A percentile compares a stretch with the other conserved stretches of the same genome.
Conservation (phyloP, 192 early-diverging fungal genomes). For the Lobosporangium transversale region DNA sequence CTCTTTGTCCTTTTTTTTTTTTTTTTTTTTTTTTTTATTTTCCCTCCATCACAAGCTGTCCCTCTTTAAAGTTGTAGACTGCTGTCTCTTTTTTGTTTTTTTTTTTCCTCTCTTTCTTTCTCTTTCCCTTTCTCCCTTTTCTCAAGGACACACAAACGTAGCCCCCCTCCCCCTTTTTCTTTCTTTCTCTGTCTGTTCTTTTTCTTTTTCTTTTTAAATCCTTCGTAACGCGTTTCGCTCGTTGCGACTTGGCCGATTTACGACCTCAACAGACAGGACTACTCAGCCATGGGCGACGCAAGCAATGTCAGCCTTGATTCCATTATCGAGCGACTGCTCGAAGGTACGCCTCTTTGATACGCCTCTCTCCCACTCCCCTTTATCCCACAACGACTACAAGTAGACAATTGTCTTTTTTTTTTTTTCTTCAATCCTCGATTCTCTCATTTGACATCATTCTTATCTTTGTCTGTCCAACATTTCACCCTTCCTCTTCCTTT, state of each 20-base stretch:
- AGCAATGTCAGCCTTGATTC: conserved; percentile 9
- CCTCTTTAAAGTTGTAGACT: too few species aligned
- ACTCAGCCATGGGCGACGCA: conserved; percentile 7
- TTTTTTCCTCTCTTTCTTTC: background rate
- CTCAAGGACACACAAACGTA: background rate
- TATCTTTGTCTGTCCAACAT: too few species aligned
- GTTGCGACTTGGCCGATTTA: too few species aligned
- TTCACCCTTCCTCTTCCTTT: too few species aligned
- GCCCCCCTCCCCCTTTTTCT: background rate
- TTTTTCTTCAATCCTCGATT: background rate
- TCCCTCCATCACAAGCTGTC: background rate
- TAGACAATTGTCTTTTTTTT: background rate
- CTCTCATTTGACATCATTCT: background rate
- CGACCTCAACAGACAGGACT: background rate
- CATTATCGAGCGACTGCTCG: conserved; percentile 15
- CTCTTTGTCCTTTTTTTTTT: background rate
- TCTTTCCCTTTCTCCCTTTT: background rate
- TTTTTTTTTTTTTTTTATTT: conserved; percentile 45
- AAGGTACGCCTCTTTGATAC: conserved; percentile 9
- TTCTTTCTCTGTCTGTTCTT: background rate
- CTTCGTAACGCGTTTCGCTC: background rate
- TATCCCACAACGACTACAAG: too few species aligned
- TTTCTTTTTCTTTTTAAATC: background rate
- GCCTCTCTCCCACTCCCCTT: too few species aligned
- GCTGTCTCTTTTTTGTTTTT: background rate